Evolutionary conservation across 2,329 filamentous ascomycete species (phyloP), one percentile per base, ranked within the genome.

Genomic region (Phaeosphaeriaceae sp.): DNA sequence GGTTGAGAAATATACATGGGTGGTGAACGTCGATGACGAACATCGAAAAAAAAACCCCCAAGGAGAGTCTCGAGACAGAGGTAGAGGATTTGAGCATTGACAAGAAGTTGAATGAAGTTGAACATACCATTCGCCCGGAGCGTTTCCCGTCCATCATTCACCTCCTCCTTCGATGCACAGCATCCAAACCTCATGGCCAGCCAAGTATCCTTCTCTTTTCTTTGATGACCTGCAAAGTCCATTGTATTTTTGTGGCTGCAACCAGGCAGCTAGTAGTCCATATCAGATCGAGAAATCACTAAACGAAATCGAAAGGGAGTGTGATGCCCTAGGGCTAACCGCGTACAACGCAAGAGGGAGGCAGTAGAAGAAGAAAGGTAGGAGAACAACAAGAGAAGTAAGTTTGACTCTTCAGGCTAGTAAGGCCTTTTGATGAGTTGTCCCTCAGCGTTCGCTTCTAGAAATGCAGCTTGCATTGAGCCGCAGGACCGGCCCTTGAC

Each of bases 111-210:
- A 38, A 30, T 20, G 46, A 55, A 29, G 37, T 40, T 35, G 46
- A 50, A 70, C 71, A 46, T 68, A 72, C 70, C 64, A 56, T 52
- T 54, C 35, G 46, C 58, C 39, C 52, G 55, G 28, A 61, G 51
- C 26, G 40, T 51, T 13, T 50, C 48, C 20, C 56, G 57, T 6
- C 56, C 60, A 41, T 70, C 61, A n/a, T 65, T 60, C 3, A 61
- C 42, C 36, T 66, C 62, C 30, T 65, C 64, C 43, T 57, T 61
- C 40, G 70, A 68, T 64, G 67, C 69, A 67, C 71, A 73, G 67
- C 71, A 74, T 59, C 69, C 67, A 48, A 70, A 63, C n/a, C 60
- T 58, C 43, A 72, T 70, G 58, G 63, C 69, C 66, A 69, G 60
- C 71, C 71, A 74, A 51, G 64, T 48, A 49, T 52, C 55, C 45